Conservation (phyloP, 306 rosid species). For the Mimosa pudica region DNA sequence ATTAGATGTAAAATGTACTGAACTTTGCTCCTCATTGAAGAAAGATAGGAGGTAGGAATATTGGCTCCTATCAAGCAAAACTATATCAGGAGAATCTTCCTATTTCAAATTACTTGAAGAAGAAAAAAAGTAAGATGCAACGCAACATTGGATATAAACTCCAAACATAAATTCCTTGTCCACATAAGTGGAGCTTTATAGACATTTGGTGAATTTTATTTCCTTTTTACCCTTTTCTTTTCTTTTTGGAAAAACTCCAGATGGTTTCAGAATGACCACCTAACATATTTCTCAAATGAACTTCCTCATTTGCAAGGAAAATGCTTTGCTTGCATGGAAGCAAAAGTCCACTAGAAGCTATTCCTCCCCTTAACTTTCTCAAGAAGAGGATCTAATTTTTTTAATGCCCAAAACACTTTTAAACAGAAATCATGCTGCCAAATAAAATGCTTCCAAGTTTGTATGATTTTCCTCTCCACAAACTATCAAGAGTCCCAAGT, state of each 20-base stretch:
- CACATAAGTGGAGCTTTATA: neutral
- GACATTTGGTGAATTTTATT: neutral
- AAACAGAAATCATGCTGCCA: conserved; percentile 1
- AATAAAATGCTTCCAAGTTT: conserved; percentile 24
- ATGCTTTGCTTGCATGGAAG: conserved; percentile 27
- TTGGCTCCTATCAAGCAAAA: conserved; percentile 30
- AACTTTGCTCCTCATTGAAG: conserved; percentile 27
- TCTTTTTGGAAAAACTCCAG: neutral
- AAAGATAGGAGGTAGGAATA: conserved; percentile 14
- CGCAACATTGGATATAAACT: neutral
- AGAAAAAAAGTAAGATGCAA: conserved; percentile 8
- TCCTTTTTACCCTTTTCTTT: no score
- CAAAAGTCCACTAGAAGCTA: conserved; percentile 6
- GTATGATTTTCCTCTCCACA: conserved; percentile 6
- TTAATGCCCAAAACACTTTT: neutral
- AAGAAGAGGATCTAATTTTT: neutral
- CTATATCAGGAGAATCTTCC: conserved; percentile 4
- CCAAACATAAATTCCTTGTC: conserved; percentile 6
- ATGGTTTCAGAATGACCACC: neutral
- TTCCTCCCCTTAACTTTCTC: neutral
- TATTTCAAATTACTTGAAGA: conserved; percentile 20
- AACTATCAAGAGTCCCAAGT: conserved; percentile 23
- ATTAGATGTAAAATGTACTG: conserved; percentile 4
- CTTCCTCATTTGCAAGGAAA: conserved; percentile 10
- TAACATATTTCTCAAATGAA: neutral